Percentiles rank a stretch among this genome's conserved stretches.
Conservation (phyloP, 2,329 filamentous ascomycete genomes). For the Pyrenochaeta sp. region DNA sequence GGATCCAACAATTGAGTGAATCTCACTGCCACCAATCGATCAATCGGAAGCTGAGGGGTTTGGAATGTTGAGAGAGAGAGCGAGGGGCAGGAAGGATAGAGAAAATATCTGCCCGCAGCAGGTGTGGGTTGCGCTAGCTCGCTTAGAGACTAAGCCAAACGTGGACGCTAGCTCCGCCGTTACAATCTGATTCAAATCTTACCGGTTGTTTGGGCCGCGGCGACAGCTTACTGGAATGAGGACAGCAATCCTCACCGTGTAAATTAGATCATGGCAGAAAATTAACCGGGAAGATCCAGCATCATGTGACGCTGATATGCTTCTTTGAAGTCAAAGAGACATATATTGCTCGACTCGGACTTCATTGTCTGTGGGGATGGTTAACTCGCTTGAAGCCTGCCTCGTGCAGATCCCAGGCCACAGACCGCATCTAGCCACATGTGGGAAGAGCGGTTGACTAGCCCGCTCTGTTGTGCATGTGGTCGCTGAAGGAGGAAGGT, state of each 20-base stretch:
- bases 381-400: too few species aligned
- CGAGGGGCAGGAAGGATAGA: slow-evolving; percentile 17
- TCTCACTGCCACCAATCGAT: slow-evolving; percentile 23
- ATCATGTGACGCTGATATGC: too few species aligned
- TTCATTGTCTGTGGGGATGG: too few species aligned
- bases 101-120: slow-evolving; percentile 21
- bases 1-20: slow-evolving; percentile 14
- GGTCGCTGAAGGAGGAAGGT: too few species aligned
- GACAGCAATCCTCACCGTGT: slow-evolving; percentile 2
- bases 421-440: too few species aligned
- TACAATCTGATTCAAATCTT: slow-evolving; percentile 8
- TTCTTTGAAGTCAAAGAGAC: too few species aligned
- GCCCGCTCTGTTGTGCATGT: too few species aligned
- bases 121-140: slow-evolving; percentile 19
- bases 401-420: too few species aligned
- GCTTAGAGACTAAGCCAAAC: slow-evolving; percentile 13
- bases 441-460: too few species aligned
- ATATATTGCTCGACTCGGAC: too few species aligned
- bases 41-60: slow-evolving; percentile 14
- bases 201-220: slow-evolving; percentile 9
- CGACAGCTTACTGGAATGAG: slow-evolving; percentile 9
- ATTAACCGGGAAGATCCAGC: too few species aligned
- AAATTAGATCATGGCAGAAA: slow-evolving; percentile 1
- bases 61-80: slow-evolving; percentile 13
- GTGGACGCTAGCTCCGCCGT: slow-evolving; percentile 15